Evolutionary conservation across 352 stramenopile genomes (phyloP), one percentile per base, ranked within the genome.

Genomic region (Pythium aristosporum): DNA sequence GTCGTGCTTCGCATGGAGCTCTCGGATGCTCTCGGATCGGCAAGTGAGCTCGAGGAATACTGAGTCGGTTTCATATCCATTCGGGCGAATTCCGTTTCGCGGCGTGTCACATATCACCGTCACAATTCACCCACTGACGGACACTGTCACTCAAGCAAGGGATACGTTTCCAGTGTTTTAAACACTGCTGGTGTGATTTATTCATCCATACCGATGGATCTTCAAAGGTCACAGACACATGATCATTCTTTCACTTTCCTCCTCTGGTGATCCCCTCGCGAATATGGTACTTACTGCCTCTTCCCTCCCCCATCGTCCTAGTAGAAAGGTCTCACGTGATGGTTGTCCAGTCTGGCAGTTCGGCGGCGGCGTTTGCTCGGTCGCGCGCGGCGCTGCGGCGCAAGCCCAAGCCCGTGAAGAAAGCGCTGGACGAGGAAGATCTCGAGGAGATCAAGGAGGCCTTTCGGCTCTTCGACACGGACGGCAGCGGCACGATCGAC

Each of bases 371-470:
- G 13, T 74, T 74, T 65, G 63, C 68, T 10, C 63, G 61, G 34
- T 74, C 68, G 16, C 63, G 63, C 9, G 68, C 63, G 9, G 68
- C 58, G 20, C 53, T 73, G 21, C 57, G 65, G 3, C 59, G 69
- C 48, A 79, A 79, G 52, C 57, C 72, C 47, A 75, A 74, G 48
- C 64, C 68, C 8, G 75, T 76, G 8, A 94, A 92, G 63, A 94
- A 92, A 56, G 79, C 71, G 32, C 73, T 98, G 49, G 92, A 98
- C 66, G 91, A 98, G 63, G 93, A 98, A 58, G 82, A 96, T 32
- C 59, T 97, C 42, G 91, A 98, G 54, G 94, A 98, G 74, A 89
- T 98, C 61, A 96, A 96, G 51, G 93, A 98, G 73, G 93, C 93
- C 8, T 98, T 98, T 67, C 92, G 90, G 47, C 79, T 98, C 39